A percentile compares a stretch with the other conserved stretches of the same genome.
These are phyloP conservation scores for Orychophragmus violaceus DNA, from an alignment of 345 rosid species.

Conservation along the genomic window DNA sequence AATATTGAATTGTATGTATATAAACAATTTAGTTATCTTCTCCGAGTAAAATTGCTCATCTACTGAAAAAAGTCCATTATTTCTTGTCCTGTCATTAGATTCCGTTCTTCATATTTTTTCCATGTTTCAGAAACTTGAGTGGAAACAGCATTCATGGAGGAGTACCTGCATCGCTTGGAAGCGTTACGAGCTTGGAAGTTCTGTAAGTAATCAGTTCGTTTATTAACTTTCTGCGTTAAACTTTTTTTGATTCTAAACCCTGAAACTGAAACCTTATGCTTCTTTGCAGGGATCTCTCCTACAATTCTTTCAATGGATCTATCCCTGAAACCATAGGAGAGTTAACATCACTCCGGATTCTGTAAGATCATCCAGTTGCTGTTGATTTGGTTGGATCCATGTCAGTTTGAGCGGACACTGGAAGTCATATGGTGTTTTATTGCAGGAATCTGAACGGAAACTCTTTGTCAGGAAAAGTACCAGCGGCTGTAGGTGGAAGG, in stretches of 20 bases:
- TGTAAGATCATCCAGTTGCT: conserved; percentile 45
- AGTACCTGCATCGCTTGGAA: conserved; percentile 72
- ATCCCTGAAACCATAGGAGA: conserved; percentile 90
- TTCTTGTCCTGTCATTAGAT: neutral
- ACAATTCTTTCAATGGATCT: conserved; percentile 74
- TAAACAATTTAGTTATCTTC: neutral
- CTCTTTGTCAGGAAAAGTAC: conserved; percentile 78
- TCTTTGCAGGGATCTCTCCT: conserved; percentile 82
- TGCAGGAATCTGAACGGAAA: conserved; percentile 91
- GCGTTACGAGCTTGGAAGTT: conserved; percentile 51
- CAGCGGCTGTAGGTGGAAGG: conserved; percentile 85
- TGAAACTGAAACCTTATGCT: conserved; percentile 3
- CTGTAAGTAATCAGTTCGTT: conserved; percentile 51
- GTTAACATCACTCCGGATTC: conserved; percentile 57
- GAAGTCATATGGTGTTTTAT: neutral
- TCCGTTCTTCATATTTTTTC: neutral
- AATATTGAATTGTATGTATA: neutral
- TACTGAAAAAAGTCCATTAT: neutral
- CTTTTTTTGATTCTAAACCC: neutral
- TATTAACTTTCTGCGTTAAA: neutral
- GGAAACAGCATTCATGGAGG: conserved; percentile 69
- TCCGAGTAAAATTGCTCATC: no score
- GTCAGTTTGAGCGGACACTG: neutral
- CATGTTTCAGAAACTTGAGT: conserved; percentile 70
- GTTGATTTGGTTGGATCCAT: neutral